Evolutionary conservation across 2,329 filamentous ascomycete species (phyloP), one percentile per base, ranked within the genome.

Genomic region (Beauveria brongniartii): DNA sequence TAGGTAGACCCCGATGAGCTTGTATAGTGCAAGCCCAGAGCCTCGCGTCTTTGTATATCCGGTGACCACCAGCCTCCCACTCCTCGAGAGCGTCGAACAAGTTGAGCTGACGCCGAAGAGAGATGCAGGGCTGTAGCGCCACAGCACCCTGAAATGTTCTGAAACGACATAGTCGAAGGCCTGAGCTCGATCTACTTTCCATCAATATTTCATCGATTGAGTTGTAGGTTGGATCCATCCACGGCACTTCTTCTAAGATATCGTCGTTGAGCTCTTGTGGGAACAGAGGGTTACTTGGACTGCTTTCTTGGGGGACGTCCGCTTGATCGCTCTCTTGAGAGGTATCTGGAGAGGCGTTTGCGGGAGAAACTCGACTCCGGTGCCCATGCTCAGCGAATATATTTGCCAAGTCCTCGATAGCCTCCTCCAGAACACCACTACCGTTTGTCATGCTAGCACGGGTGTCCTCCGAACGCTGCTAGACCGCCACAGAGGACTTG

Each of bases 21-120:
- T 74, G 72, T 2, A 66, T 28, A 10, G 65, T 64, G 56, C 72
- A 74, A 5, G 70, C 68, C 72, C 72, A 74, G 6, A 62, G 52
- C 18, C 72, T 67, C 18, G 71, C 71, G 22, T 61, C 44, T 34
- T 63, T 66, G 64, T 73, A 72, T 16, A 69, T 0, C 12, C 30
- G 41, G 52, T 74, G 69, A 12, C 61, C 63, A 16, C 61, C 41
- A 3, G 44, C 24, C 28, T 73, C 68, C 18, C 68, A 40, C n/a
- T 61, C 52, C 1, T 51, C 20, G 10, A 74, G 61, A 2, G 62
- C 37, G 1, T 64, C 30, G 61, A 73, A 70, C 7, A 71, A 22
- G 14, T 63, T 61, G 2, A 62, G 34, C 5, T 62, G 20, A 24
- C 67, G 64, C 2, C 69, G 66, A 14, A 67, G 7, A 6, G 16